Conservation (phyloP, 2,329 filamentous ascomycete species). For the Allantophomopsis cytisporea region DNA sequence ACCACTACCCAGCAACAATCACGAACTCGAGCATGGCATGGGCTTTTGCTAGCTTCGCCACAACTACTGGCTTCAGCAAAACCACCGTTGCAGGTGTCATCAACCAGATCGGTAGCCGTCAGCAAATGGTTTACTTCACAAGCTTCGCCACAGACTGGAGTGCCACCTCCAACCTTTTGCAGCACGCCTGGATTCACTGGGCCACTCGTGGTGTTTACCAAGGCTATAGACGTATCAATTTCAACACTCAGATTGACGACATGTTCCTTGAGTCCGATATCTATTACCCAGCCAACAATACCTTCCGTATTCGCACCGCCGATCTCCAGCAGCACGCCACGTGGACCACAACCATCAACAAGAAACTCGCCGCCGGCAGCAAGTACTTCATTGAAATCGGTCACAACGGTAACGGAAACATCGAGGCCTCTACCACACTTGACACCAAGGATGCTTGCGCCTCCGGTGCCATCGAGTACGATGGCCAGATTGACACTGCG, state of each 20-base stretch:
- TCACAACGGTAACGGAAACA: slow-evolving; percentile 41
- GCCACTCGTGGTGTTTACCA: slow-evolving; percentile 36
- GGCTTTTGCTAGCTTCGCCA: slow-evolving; percentile 36
- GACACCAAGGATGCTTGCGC: slow-evolving; percentile 5
- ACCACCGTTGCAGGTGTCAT: slow-evolving; percentile 41
- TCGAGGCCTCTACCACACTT: slow-evolving; percentile 16
- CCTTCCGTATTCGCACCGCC: slow-evolving; percentile 31
- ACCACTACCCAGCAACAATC: slow-evolving; percentile 43
- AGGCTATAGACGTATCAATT: slow-evolving; percentile 1
- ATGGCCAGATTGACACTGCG: slow-evolving; percentile 27
- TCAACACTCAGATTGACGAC: slow-evolving; percentile 33
- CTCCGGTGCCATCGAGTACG: slow-evolving; percentile 27
- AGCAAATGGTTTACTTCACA: slow-evolving; percentile 51
- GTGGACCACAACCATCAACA: slow-evolving; percentile 27
- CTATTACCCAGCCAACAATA: slow-evolving; percentile 30
- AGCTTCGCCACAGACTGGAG: slow-evolving; percentile 29
- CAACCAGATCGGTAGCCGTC: slow-evolving; percentile 38
- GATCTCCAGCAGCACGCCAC: slow-evolving; percentile 31
- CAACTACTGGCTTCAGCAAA: slow-evolving; percentile 23
- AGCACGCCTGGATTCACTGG: slow-evolving; percentile 51
- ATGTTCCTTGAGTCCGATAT: slow-evolving; percentile 40
- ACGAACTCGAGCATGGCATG: slow-evolving; percentile 36
- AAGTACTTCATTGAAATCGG: slow-evolving; percentile 37
- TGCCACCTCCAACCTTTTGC: slow-evolving; percentile 39
- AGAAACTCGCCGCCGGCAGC: slow-evolving; percentile 35